Percentiles rank a stretch among this genome's conserved stretches.
Conservation (phyloP, 495 filamentous ascomycete genomes). For the Xylaria venustula region DNA sequence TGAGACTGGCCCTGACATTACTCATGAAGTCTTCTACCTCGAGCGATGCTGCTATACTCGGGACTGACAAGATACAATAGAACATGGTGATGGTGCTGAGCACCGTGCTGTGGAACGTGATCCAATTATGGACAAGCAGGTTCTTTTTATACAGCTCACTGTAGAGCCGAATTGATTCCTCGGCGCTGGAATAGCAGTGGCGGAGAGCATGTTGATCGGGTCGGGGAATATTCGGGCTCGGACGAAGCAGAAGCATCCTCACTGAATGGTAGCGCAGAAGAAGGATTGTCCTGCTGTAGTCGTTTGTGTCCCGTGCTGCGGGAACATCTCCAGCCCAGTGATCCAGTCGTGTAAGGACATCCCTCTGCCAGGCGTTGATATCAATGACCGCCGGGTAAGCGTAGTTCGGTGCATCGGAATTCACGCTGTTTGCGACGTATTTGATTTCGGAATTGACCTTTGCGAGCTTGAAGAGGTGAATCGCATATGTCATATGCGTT, state of each 20-base stretch:
- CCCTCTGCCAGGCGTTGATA: slow-evolving; percentile 40
- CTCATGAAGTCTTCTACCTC: slow-evolving; percentile 40
- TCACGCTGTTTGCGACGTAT: slow-evolving; percentile 47
- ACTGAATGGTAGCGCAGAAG: slow-evolving; percentile 44
- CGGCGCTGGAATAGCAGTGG: slow-evolving; percentile 39
- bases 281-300: slow-evolving; percentile 29
- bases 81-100: slow-evolving; percentile 43
- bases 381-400: slow-evolving; percentile 41
- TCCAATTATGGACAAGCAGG: slow-evolving; percentile 38
- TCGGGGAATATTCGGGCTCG: slow-evolving; percentile 42
- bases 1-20: slow-evolving; percentile 37
- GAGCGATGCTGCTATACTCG: slow-evolving; percentile 31
- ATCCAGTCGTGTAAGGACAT: slow-evolving; percentile 36
- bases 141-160: slow-evolving; percentile 37
- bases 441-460: slow-evolving; percentile 49
- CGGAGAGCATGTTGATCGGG: slow-evolving; percentile 36
- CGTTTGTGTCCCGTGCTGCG: neutral
- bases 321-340: slow-evolving; percentile 36
- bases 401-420: slow-evolving; percentile 37
- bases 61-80: slow-evolving; percentile 42
- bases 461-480: slow-evolving; percentile 44
- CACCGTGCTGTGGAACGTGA: slow-evolving; percentile 43
- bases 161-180: slow-evolving; percentile 34
- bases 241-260: slow-evolving; percentile 42
- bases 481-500: slow-evolving; percentile 42